Percentiles rank a stretch among this genome's conserved stretches.
Conservation (phyloP, 2,329 filamentous ascomycete species). For the Pseudovirgaria hyperparasitica region DNA sequence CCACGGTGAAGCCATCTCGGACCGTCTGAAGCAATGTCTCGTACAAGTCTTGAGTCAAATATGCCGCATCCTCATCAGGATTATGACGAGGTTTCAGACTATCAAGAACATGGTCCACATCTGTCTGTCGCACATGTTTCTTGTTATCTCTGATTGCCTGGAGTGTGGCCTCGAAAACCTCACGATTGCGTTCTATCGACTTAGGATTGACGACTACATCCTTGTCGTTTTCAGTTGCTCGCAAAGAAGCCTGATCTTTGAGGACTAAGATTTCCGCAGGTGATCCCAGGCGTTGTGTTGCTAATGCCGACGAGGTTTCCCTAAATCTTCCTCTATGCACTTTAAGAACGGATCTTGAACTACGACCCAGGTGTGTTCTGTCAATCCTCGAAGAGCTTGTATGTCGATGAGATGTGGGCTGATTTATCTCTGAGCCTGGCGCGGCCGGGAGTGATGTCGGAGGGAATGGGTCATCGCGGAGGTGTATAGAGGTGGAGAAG, state of each 20-base stretch:
- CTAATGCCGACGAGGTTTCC: constrained; percentile 16
- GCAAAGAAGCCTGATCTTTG: too few relatives aligned
- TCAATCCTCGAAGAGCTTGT: too few relatives aligned
- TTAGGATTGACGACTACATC: too few relatives aligned
- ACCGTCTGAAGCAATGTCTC: constrained; percentile 13
- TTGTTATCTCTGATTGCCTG: constrained; percentile 14
- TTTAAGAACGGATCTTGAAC: too few relatives aligned
- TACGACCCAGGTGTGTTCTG: too few relatives aligned
- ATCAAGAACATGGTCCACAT: constrained; percentile 17
- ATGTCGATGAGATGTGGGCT: too few relatives aligned
- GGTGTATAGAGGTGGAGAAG: too few relatives aligned
- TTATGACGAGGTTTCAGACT: constrained; percentile 15
- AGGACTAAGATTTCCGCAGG: constrained; percentile 23
- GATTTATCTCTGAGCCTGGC: too few relatives aligned
- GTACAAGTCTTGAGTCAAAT: constrained; percentile 16
- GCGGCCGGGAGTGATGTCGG: too few relatives aligned
- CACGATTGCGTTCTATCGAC: constrained; percentile 5
- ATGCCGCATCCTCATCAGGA: constrained; percentile 12
- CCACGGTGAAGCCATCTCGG: constrained; percentile 14
- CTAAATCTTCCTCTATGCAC: constrained; percentile 7
- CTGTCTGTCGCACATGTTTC: too few relatives aligned
- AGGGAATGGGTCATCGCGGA: too few relatives aligned
- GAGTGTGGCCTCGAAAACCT: constrained; percentile 5
- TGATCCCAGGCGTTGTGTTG: constrained; percentile 17
- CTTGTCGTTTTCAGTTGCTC: too few relatives aligned